Conservation (phyloP, 2,329 filamentous ascomycete species). For the Plectosphaerella sp. region DNA sequence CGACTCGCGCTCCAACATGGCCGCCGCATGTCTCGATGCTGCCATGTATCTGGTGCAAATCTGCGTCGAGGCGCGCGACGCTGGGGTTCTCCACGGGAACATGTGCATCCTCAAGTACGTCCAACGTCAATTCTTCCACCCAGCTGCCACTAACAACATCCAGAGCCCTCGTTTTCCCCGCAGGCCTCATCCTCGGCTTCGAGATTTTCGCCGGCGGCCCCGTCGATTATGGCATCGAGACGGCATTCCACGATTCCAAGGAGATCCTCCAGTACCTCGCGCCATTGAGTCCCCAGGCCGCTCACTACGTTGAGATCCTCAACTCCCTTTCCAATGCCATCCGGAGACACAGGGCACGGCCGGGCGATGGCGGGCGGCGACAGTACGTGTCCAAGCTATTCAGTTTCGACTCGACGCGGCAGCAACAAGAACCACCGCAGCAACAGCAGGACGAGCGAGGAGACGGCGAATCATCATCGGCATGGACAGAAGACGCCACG, state of each 20-base stretch:
- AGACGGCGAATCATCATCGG: neutral
- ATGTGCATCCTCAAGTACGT: constrained; percentile 56
- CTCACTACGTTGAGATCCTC: constrained; percentile 53
- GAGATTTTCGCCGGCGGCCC: constrained; percentile 47
- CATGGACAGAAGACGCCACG: neutral
- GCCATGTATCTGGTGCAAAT: constrained; percentile 52
- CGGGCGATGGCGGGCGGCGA: constrained; percentile 15
- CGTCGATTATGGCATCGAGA: constrained; percentile 37
- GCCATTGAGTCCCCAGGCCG: constrained; percentile 48
- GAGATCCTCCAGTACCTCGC: constrained; percentile 44
- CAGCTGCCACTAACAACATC: neutral
- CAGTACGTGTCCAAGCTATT: constrained; percentile 22
- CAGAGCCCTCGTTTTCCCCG: constrained; percentile 51
- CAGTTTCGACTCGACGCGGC: constrained; percentile 7
- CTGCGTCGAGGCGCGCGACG: constrained; percentile 41
- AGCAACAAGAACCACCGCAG: neutral
- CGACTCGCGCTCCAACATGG: constrained; percentile 31
- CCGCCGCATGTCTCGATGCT: constrained; percentile 50
- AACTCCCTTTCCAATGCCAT: constrained; percentile 40
- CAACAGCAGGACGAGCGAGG: neutral
- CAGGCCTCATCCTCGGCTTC: constrained; percentile 53
- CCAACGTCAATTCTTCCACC: neutral
- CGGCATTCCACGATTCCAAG: constrained; percentile 44
- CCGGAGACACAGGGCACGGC: constrained; percentile 27
- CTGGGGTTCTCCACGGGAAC: constrained; percentile 41